A percentile compares a stretch with the other conserved stretches of the same genome.
phyloP scores from a whole-genome alignment of 495 filamentous ascomycete genomes.

The Amorphotheca resinae region DNA sequence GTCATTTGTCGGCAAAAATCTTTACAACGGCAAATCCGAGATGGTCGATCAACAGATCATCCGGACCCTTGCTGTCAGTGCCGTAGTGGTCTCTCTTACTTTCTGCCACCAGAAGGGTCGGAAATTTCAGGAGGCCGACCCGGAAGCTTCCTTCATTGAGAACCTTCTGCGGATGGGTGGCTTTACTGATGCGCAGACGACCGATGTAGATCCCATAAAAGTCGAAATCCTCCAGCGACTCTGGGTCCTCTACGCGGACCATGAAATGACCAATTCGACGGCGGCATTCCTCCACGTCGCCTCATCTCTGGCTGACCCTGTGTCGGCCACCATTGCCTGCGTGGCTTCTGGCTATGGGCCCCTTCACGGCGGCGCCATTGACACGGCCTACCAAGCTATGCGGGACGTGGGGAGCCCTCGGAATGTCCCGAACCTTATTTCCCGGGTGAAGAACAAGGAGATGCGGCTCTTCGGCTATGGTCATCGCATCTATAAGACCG shows the following conservation, averaged over 20 bases:
- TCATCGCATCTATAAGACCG: slow-evolving; percentile 42
- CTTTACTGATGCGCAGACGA: slow-evolving; percentile 13
- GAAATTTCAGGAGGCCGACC: slow-evolving; percentile 27
- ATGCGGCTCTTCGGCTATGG: slow-evolving; percentile 47
- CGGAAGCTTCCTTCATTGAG: slow-evolving; percentile 7
- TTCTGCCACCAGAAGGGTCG: slow-evolving; percentile 32
- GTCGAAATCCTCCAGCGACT: slow-evolving; percentile 28
- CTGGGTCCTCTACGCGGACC: slow-evolving; percentile 37
- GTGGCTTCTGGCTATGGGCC: slow-evolving; percentile 40
- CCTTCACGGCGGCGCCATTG: slow-evolving; percentile 46
- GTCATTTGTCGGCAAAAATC: slow-evolving; percentile 25
- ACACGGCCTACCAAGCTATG: slow-evolving; percentile 37
- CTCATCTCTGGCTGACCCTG: slow-evolving; percentile 26
- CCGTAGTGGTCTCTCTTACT: slow-evolving; percentile 26
- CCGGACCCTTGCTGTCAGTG: slow-evolving; percentile 28
- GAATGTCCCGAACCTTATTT: slow-evolving; percentile 35
- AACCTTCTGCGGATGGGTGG: slow-evolving; percentile 24
- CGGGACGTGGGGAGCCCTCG: slow-evolving; percentile 32
- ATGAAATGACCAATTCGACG: slow-evolving; percentile 43
- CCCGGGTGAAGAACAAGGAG: slow-evolving; percentile 37
- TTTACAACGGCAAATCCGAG: slow-evolving; percentile 26
- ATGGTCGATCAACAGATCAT: slow-evolving; percentile 31
- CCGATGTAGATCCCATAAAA: slow-evolving; percentile 12
- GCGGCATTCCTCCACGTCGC: slow-evolving; percentile 36
- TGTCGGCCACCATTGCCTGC: slow-evolving; percentile 29